phyloP scores from a whole-genome alignment of 2,329 filamentous ascomycete species.

The Sporothrix pallida region DNA sequence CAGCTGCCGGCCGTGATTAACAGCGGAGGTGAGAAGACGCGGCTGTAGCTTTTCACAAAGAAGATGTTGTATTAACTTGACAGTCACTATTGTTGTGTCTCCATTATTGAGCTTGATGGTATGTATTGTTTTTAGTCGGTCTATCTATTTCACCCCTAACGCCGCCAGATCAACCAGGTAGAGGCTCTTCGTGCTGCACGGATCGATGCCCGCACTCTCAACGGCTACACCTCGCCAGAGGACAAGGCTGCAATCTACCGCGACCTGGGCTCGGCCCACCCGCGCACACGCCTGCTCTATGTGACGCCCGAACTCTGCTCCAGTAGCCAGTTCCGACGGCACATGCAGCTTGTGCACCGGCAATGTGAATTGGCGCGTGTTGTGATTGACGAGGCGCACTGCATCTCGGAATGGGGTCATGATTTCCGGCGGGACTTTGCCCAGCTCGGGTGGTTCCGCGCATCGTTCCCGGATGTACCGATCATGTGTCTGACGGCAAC shows the following conservation, averaged over 20 bases:
- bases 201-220: conserved; percentile 83
- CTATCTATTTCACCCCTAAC: no score
- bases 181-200: conserved; percentile 74
- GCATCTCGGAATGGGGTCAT: conserved; percentile 97
- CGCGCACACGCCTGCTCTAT: conserved; percentile 81
- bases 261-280: conserved; percentile 88
- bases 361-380: conserved; percentile 87
- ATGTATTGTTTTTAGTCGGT: conserved; percentile 37
- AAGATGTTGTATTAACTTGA: background rate
- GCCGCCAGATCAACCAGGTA: conserved; percentile 82
- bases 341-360: conserved; percentile 73
- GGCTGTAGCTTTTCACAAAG: background rate
- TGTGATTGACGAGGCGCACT: conserved; percentile 93
- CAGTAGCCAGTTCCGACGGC: conserved; percentile 75
- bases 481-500: conserved; percentile 94
- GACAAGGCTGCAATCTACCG: conserved; percentile 73
- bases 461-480: conserved; percentile 80
- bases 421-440: conserved; percentile 96
- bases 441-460: conserved; percentile 82
- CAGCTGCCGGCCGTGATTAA: conserved; percentile 89
- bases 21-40: conserved; percentile 62
- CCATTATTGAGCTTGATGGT: conserved; percentile 90
- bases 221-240: conserved; percentile 73
- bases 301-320: conserved; percentile 92
- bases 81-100: conserved; percentile 85